Conservation (phyloP, 1,139 yeast species). For the Magnusiomyces tetraspermus region DNA sequence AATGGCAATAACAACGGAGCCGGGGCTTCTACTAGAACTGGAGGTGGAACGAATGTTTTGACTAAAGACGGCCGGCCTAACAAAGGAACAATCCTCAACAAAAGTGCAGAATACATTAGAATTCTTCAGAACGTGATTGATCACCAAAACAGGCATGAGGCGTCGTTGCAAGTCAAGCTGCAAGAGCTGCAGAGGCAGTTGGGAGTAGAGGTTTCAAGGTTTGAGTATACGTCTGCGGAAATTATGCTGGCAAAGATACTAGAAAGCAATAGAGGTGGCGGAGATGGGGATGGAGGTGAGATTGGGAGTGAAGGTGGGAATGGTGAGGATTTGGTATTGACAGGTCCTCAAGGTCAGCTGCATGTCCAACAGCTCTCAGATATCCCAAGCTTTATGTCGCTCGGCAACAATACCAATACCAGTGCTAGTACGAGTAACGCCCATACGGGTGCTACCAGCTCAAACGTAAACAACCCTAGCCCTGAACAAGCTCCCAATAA, state of each 20-base stretch:
- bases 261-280: too few relatives aligned
- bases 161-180: constrained; percentile 56
- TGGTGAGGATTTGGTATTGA: too few relatives aligned
- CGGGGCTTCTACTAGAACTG: not conserved
- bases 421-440: not conserved
- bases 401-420: not conserved
- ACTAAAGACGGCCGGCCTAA: constrained; percentile 87
- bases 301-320: too few relatives aligned
- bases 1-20: constrained; percentile 6
- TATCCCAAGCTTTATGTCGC: not conserved
- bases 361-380: not conserved
- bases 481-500: too few relatives aligned
- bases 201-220: constrained; percentile 39
- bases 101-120: constrained; percentile 76
- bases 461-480: too few relatives aligned
- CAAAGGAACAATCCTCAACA: constrained; percentile 80
- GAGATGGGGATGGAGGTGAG: too few relatives aligned
- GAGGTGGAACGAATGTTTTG: constrained; percentile 32
- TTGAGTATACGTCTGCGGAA: constrained; percentile 73
- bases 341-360: too few relatives aligned
- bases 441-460: too few relatives aligned
- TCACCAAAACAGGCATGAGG: constrained; percentile 48
- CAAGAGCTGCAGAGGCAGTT: constrained; percentile 42
- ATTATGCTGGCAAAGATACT: constrained; percentile 62
- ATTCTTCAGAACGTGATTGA: constrained; percentile 68